Evolutionary conservation across 371 early-diverging fungal species (phyloP).

Genomic region (Saksenaea vasiformis): DNA sequence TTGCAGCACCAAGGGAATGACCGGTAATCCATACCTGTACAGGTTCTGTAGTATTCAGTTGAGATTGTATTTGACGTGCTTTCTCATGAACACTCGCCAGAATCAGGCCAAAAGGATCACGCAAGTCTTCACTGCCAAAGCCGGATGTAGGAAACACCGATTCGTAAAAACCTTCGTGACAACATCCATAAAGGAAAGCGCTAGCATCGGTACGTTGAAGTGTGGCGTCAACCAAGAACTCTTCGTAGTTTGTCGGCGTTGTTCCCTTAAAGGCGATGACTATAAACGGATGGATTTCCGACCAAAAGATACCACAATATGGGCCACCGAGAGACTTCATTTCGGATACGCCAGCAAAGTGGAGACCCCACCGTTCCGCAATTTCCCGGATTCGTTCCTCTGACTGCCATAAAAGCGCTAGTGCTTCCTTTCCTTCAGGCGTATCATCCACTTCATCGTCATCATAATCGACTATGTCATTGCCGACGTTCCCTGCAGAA

Average conservation of each 20-base stretch:
- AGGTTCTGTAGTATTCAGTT: slow-evolving; percentile 24
- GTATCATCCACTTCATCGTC: neutral
- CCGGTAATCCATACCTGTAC: slow-evolving; percentile 56
- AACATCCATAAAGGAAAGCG: slow-evolving; percentile 37
- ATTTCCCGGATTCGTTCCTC: slow-evolving; percentile 27
- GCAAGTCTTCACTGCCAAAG: slow-evolving; percentile 20
- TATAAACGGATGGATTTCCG: slow-evolving; percentile 42
- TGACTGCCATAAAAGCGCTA: slow-evolving; percentile 25
- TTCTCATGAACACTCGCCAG: slow-evolving; percentile 36
- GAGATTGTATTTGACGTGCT: slow-evolving; percentile 25
- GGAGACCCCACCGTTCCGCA: slow-evolving; percentile 37
- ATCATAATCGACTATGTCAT: neutral
- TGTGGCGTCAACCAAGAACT: slow-evolving; percentile 44
- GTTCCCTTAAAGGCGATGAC: slow-evolving; percentile 54
- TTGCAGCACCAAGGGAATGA: slow-evolving; percentile 54
- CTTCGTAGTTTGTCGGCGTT: slow-evolving; percentile 39
- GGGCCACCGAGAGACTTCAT: slow-evolving; percentile 52
- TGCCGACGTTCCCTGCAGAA: neutral
- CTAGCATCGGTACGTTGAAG: slow-evolving; percentile 43
- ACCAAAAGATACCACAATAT: slow-evolving; percentile 53
- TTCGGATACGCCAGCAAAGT: slow-evolving; percentile 52
- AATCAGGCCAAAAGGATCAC: slow-evolving; percentile 48
- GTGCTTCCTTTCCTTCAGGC: slow-evolving; percentile 10
- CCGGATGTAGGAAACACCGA: slow-evolving; percentile 30
- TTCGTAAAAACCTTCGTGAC: slow-evolving; percentile 46